A percentile compares a stretch with the other conserved stretches of the same genome.
Conservation (phyloP, 1,139 yeast genomes). For the Saccharomyces hybrid region DNA sequence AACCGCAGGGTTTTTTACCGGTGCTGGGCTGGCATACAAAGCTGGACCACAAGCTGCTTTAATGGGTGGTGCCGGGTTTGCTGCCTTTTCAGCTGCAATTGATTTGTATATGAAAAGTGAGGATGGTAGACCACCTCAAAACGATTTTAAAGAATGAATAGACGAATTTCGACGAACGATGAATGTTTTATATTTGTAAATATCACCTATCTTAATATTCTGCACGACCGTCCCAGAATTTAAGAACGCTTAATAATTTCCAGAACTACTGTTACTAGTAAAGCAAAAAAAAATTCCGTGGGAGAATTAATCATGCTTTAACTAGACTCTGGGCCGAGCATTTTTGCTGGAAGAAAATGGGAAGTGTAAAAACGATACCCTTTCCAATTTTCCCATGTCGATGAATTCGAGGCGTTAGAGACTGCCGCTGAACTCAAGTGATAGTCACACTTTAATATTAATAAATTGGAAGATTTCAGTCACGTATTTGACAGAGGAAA, state of each 20-base stretch:
- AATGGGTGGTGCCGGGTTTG: conserved; percentile 95
- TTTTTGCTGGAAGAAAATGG: neutral
- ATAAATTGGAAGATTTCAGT: too few relatives aligned
- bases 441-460: too few relatives aligned
- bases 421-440: neutral
- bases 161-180: neutral
- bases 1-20: conserved; percentile 91
- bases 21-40: conserved; percentile 88
- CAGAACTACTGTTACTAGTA: neutral
- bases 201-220: neutral
- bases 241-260: neutral
- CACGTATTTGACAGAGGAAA: neutral
- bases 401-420: neutral
- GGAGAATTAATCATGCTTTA: neutral
- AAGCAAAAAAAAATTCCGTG: neutral
- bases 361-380: neutral
- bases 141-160: conserved; percentile 73
- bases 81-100: conserved; percentile 90
- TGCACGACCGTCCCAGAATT: neutral
- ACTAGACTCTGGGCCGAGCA: neutral
- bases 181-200: neutral
- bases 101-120: conserved; percentile 87
- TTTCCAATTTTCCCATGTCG: too few relatives aligned
- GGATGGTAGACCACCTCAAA: conserved; percentile 73
- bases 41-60: conserved; percentile 92